phyloP scores from a whole-genome alignment of 2,329 filamentous ascomycete genomes.

The Aspergillus thermomutatus region DNA sequence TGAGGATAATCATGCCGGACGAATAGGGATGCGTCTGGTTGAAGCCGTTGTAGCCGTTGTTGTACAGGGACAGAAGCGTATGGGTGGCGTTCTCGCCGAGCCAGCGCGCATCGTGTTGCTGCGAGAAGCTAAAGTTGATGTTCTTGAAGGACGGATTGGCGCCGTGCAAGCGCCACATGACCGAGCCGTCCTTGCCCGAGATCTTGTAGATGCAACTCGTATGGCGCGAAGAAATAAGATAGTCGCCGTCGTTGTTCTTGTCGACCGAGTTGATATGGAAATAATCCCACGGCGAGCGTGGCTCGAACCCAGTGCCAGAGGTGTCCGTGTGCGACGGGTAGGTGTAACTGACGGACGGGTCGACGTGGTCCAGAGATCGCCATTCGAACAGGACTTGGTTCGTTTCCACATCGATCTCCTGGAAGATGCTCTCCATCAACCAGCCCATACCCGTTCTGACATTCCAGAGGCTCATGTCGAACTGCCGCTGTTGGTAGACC shows the following conservation, averaged over 20 bases:
- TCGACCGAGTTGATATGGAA: constrained; percentile 45
- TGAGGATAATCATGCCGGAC: constrained; percentile 37
- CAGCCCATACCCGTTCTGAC: constrained; percentile 46
- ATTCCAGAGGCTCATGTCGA: constrained; percentile 47
- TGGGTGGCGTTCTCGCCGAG: constrained; percentile 38
- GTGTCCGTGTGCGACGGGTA: constrained; percentile 43
- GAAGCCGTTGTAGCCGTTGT: constrained; percentile 43
- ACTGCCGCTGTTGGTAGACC: constrained; percentile 41
- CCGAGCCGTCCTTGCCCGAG: constrained; percentile 36
- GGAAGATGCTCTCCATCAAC: constrained; percentile 52
- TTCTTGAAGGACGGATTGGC: constrained; percentile 35
- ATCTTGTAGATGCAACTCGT: constrained; percentile 41
- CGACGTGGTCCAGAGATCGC: constrained; percentile 49
- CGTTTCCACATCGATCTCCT: constrained; percentile 52
- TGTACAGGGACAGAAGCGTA: constrained; percentile 38
- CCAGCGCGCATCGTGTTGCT: constrained; percentile 42
- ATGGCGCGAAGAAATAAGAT: constrained; percentile 41
- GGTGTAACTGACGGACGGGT: constrained; percentile 47
- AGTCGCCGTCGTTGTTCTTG: constrained; percentile 40
- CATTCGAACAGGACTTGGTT: constrained; percentile 49
- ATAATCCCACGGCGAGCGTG: constrained; percentile 45
- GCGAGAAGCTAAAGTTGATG: constrained; percentile 42
- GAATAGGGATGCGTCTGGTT: constrained; percentile 38
- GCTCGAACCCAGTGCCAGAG: constrained; percentile 47
- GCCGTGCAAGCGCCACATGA: constrained; percentile 39